Evolutionary conservation across 2,329 filamentous ascomycete genomes (phyloP), one percentile per base, ranked within the genome.

Genomic region (Penicillium sp.): DNA sequence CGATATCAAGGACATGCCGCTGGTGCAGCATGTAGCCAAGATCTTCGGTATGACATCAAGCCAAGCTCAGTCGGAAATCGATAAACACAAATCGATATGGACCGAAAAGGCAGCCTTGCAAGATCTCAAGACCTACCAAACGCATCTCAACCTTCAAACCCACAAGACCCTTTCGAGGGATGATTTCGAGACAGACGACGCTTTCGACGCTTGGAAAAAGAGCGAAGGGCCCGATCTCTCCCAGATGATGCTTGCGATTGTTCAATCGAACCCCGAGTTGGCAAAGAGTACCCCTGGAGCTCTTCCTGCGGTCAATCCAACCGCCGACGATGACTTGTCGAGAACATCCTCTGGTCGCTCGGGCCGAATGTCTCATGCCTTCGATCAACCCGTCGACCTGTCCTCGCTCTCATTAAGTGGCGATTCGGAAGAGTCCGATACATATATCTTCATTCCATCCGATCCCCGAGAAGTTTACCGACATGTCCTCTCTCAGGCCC

Each of bases 1-100:
- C 73, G 91, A 97, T 73, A 88, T 97, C 69, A 96, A 94, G 75
- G 94, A 99, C 70, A 99, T 99, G 94, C 88, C 88, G 33, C 83
- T 97, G 75, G 94, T 96, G 24, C 88, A 94, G 71, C 84, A 88
- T 31, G 92, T 99, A 23, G 90, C 89, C 47, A 87, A 83, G 65
- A 90, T 97, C 59, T 99, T 97, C 74, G 89, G 89, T 40, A 81
- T 93, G 55, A 86, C 87, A 39, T 86, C 89, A 61, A 86, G 87
- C 1, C 87, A 94, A 62, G 88, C 92, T 5, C 94, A 99, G 75
- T 83, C 84, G 39, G 92, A 97, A 66, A 90, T 99, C 68, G 89
- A 96, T 72, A 83, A 86, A 45, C 85, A 96, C 73, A 89, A 88
- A 62, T 81, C 85, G 5, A 75, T 84, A 2, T 99, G 94, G 94